Evolutionary conservation across 768 basidiomycete species (phyloP), one percentile per base, ranked within the genome.

Genomic region (Tephrocybe sp.): DNA sequence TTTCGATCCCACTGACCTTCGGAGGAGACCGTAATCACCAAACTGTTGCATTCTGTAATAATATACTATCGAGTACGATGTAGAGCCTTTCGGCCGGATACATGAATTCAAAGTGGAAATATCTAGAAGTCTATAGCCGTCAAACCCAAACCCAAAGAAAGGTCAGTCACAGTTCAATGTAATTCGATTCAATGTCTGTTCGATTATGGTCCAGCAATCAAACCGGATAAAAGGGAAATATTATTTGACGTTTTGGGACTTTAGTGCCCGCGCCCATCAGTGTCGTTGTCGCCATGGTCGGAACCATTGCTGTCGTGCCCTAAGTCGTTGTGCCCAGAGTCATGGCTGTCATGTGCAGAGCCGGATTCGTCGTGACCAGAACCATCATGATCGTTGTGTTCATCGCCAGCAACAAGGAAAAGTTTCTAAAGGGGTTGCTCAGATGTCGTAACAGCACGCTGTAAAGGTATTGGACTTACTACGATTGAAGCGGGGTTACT

Each of bases 401-500:
- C 51, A 12, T 53, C 51, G 18, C 21, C 24, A 14, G 10, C 45
- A 26, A 59, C 51, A 44, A 61, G 50, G 49, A 53, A 61, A 3
- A 62, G 42, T 41, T 58, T 53, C 60, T 62, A 40, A 4, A 34
- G 38, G 33, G 43, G 26, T 37, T 44, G 28, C 28, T 30, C 28
- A 44, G 26, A 39, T 37, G 37, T 34, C 3, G n/a, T 21, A 3
- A 5, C 18, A 20, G n/a, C 12, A n/a, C 8, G 7, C 2, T n/a
- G 38, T 17, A 17, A 37, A 36, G 23, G 37, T 48, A n/a, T 26
- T 17, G 23, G 15, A 68, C 75, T 60, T 45, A 76, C 75, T 33
- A 74, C 66, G 24, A 65, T 58, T 14, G 63, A 64, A 30, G 69
- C 67, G 15, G 63, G 66, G 33, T 48, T 56, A 48, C 64, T 51